Evolutionary conservation across 2,329 filamentous ascomycete species (phyloP), one percentile per base, ranked within the genome.

Genomic region (Arthrocladium fulminans): DNA sequence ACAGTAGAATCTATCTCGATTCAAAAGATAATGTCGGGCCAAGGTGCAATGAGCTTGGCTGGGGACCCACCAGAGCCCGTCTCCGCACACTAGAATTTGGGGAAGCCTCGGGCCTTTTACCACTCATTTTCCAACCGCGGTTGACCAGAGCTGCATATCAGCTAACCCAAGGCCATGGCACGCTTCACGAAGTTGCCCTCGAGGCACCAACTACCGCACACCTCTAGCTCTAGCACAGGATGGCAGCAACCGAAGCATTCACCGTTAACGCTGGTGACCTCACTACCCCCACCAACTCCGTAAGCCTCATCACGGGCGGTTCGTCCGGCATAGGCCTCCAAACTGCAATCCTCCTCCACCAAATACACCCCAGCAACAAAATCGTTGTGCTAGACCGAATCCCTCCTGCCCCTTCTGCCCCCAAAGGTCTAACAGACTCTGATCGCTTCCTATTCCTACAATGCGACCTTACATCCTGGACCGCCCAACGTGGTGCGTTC

Each of bases 391-490:
- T 72, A 19, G 69, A 71, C 55, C 60, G 67, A 7, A 59, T 62
- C 15, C 54, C 59, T 0, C 65, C 65, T 10, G 22, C 15, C 12
- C 32, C 54, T 1, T 48, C 51, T 24, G 65, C 68, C 1, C 45
- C 61, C 12, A 51, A 59, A 7, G 65, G 67, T 41, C 58, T 54
- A 8, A 53, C 57, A 5, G 50, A 52, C 3, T 57, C 66, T 58
- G 44, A 24, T 37, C 42, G 50, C 32, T 57, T 67, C 5, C 60
- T 68, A 7, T 61, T 63, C 46, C 62, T 67, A 35, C 62, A 61
- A 48, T 72, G 69, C 58, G 65, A 75, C 56, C 64, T 74, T 45
- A 68, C 68, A 2, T 65, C 63, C 44, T 75, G 72, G 72, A 45
- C 54, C 4, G 64, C 63, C 3, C 72, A 74, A 57, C 63, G 71